Conservation (phyloP, 2,329 filamentous ascomycete species). For the Chrysosporium queenslandicum region DNA sequence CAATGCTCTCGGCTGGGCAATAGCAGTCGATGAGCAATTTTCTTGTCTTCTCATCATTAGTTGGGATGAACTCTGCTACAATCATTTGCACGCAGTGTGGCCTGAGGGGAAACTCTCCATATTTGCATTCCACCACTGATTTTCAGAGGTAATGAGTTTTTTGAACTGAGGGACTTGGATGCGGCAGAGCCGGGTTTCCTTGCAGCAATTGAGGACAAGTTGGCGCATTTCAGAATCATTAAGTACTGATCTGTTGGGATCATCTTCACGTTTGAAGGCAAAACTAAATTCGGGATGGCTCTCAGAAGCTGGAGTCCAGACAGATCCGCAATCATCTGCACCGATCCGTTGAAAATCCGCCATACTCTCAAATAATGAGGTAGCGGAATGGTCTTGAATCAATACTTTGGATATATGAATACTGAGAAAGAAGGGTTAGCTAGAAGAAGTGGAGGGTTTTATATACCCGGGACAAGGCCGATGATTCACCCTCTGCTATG, state of each 20-base stretch:
- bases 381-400: too few species aligned
- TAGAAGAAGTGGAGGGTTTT: too few species aligned
- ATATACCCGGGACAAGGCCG: too few species aligned
- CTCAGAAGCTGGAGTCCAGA: too few species aligned
- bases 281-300: conserved; percentile 24
- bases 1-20: conserved; percentile 26
- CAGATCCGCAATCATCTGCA: conserved; percentile 26
- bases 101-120: conserved; percentile 22
- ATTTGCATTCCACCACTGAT: conserved; percentile 1
- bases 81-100: conserved; percentile 30
- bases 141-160: too few species aligned
- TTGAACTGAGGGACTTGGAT: too few species aligned
- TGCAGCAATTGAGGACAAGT: conserved; percentile 14
- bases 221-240: conserved; percentile 29
- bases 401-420: too few species aligned
- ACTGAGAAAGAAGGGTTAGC: too few species aligned
- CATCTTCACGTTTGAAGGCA: conserved; percentile 31
- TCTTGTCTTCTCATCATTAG: conserved; percentile 23
- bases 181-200: too few species aligned
- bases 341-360: conserved; percentile 23
- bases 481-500: too few species aligned
- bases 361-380: too few species aligned
- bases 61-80: conserved; percentile 29
- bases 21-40: conserved; percentile 27
- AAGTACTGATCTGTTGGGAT: conserved; percentile 22